Evolutionary conservation across 2,329 filamentous ascomycete genomes (phyloP), one percentile per base, ranked within the genome.

Genomic region (Aureobasidium melanogenum): DNA sequence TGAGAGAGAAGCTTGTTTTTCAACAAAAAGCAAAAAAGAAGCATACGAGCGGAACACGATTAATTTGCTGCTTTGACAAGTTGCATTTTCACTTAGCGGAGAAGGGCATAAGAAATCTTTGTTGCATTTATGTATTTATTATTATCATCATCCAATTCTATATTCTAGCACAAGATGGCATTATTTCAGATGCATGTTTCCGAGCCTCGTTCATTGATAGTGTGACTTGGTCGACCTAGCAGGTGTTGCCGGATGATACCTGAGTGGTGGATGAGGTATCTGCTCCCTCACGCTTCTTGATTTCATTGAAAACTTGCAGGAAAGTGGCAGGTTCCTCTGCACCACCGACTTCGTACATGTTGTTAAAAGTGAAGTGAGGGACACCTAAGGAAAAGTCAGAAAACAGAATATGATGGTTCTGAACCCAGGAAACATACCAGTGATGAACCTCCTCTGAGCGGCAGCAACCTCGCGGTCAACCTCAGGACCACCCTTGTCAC

Each of bases 281-380:
- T 36, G 38, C 61, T 24, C 41, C 63, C 47, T 73, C 72, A 60
- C 74, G 71, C 61, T 68, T 76, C 75, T 83, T 83, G 60, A 88
- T 79, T 68, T 79, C 77, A 64, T 84, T 77, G 71, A 93, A 88
- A 51, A 86, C 74, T 67, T 84, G 78, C 64, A 89, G 72, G 69
- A 92, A 92, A 1, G 80, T 81, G 48, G 79, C 76, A 2, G 85
- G 80, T 63, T 91, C 88, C 74, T 91, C 85, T 1, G 88, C 89
- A 1, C 89, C 89, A 30, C 47, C 46, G 32, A 93, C 72, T 66
- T 86, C 82, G 72, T 84, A 87, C 66, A 77, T 78, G 1, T 79
- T 85, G 68, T 92, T 87, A 64, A 94, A 82, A 14, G 84, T 84
- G 70, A 90, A 92, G 71, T 88, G 84, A 7, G 89, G 89, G 64